Conservation (phyloP, 805 yeast species). For the Candida koratica region DNA sequence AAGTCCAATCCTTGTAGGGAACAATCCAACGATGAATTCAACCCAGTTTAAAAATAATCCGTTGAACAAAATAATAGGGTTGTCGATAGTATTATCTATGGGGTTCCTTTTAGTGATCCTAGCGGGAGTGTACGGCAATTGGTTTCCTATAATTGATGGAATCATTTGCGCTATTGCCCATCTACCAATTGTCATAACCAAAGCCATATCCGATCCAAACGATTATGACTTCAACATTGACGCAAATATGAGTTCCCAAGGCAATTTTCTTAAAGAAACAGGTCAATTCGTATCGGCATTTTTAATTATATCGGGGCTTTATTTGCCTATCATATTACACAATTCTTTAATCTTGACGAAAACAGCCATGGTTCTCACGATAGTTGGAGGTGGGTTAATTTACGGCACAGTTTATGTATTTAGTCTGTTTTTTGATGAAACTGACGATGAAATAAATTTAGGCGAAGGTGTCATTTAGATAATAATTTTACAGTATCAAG, state of each 20-base stretch:
- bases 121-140: slow-evolving; percentile 82
- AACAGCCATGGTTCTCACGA: slow-evolving; percentile 71
- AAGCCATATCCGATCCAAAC: slow-evolving; percentile 27
- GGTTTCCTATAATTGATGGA: slow-evolving; percentile 80
- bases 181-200: slow-evolving; percentile 34
- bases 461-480: slow-evolving; percentile 17
- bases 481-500: background rate
- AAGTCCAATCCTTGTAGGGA: no score
- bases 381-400: slow-evolving; percentile 78
- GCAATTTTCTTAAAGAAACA: slow-evolving; percentile 57
- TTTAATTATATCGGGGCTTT: slow-evolving; percentile 68
- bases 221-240: slow-evolving; percentile 45
- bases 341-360: slow-evolving; percentile 71
- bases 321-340: slow-evolving; percentile 68
- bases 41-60: slow-evolving; percentile 44
- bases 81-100: slow-evolving; percentile 74
- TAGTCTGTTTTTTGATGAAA: slow-evolving; percentile 64
- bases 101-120: slow-evolving; percentile 87
- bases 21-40: slow-evolving; percentile 19
- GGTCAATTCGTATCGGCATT: slow-evolving; percentile 79
- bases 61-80: slow-evolving; percentile 70
- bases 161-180: slow-evolving; percentile 39
- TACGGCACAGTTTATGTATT: slow-evolving; percentile 82
- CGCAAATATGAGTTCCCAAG: slow-evolving; percentile 25
- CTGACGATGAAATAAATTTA: slow-evolving; percentile 20